Conservation (phyloP, 2,329 filamentous ascomycete genomes). For the Colletotrichum siamense region DNA sequence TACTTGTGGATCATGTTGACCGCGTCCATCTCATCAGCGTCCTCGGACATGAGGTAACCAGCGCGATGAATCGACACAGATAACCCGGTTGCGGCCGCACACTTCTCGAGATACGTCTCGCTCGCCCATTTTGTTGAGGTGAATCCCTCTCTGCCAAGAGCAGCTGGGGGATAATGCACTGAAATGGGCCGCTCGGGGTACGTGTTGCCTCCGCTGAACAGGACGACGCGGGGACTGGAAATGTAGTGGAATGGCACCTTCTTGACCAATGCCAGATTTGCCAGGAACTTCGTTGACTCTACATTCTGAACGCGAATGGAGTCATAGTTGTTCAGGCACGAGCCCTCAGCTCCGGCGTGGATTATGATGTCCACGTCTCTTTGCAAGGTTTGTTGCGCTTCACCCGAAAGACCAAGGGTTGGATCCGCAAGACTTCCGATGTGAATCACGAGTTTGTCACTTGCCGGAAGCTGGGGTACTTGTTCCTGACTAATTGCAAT, state of each 20-base stretch:
- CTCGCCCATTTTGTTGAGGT: constrained; percentile 37
- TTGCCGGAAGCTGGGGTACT: neutral
- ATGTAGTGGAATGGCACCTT: constrained; percentile 36
- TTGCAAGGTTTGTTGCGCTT: neutral
- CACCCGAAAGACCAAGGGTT: constrained; percentile 41
- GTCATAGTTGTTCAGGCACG: constrained; percentile 35
- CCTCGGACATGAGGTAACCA: constrained; percentile 19
- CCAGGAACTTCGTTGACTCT: constrained; percentile 32
- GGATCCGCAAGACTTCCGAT: constrained; percentile 39
- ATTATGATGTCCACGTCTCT: constrained; percentile 51
- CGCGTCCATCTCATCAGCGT: constrained; percentile 6
- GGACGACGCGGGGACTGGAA: constrained; percentile 35
- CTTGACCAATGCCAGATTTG: constrained; percentile 24
- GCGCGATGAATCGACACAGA: constrained; percentile 33
- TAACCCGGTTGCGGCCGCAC: constrained; percentile 9
- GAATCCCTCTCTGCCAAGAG: constrained; percentile 36
- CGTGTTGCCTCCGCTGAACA: neutral
- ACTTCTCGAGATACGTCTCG: constrained; percentile 35
- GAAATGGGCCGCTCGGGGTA: constrained; percentile 23
- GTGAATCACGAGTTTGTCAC: constrained; percentile 36
- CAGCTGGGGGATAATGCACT: constrained; percentile 30
- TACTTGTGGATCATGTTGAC: constrained; percentile 9
- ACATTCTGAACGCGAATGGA: constrained; percentile 33
- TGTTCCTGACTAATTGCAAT: constrained; percentile 39
- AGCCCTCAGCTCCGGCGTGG: constrained; percentile 47